Conservation (phyloP, 352 stramenopile genomes). For the Globisporangium cederbergense region DNA sequence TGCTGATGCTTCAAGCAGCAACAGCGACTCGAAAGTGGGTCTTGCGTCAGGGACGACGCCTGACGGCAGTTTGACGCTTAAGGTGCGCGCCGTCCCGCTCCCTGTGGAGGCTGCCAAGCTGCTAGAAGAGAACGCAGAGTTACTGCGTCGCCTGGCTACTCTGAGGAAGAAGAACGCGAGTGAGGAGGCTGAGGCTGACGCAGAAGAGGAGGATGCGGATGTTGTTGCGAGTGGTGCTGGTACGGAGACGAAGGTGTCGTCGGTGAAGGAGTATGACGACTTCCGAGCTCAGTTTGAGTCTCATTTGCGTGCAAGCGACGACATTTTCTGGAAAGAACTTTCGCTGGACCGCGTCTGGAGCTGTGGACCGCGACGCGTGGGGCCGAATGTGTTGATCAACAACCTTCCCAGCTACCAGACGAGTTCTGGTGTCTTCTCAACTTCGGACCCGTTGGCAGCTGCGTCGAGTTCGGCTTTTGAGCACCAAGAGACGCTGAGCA, state of each 20-base stretch:
- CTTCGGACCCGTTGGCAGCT: background rate
- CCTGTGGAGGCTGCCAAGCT: slow-evolving; percentile 56
- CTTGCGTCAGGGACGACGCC: slow-evolving; percentile 57
- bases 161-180: slow-evolving; percentile 26
- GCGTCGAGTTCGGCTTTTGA: background rate
- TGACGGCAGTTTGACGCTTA: slow-evolving; percentile 67
- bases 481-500: slow-evolving; percentile 34
- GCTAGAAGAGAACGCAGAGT: slow-evolving; percentile 68
- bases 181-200: background rate
- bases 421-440: slow-evolving; percentile 10
- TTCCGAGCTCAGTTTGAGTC: slow-evolving; percentile 45
- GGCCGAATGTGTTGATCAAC: slow-evolving; percentile 78
- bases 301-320: slow-evolving; percentile 40
- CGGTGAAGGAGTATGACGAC: slow-evolving; percentile 15
- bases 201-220: background rate
- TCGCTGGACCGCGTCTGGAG: slow-evolving; percentile 63
- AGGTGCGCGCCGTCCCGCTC: slow-evolving; percentile 76
- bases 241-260: slow-evolving; percentile 4
- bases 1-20: slow-evolving; percentile 12
- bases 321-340: slow-evolving; percentile 54
- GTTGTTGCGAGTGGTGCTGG: background rate
- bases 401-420: slow-evolving; percentile 47
- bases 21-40: slow-evolving; percentile 22
- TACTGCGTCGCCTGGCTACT: slow-evolving; percentile 35
- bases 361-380: slow-evolving; percentile 65